Conservation (phyloP, 441 rosid species). For the Raphanus hybrid region DNA sequence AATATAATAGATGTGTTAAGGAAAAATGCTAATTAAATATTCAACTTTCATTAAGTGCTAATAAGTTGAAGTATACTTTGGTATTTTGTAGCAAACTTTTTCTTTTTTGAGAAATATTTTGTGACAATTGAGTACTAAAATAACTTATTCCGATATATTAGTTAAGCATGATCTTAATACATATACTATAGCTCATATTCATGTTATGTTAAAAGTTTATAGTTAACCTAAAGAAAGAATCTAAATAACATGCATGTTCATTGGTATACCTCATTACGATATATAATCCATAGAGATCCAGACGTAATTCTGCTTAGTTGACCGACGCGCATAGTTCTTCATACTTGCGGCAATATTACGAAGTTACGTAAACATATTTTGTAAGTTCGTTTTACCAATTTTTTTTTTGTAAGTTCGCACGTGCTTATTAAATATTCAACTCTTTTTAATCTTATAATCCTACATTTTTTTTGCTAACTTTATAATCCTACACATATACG, state of each 20-base stretch:
- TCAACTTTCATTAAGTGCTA: background rate
- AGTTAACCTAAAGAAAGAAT: constrained; percentile 33
- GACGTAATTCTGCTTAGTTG: constrained; percentile 22
- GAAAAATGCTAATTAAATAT: background rate
- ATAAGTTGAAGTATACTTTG: background rate
- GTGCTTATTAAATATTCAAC: constrained; percentile 18
- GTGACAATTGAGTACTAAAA: background rate
- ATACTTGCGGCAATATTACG: background rate
- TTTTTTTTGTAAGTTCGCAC: background rate
- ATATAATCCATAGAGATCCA: constrained; percentile 23
- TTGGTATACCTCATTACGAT: constrained; percentile 28
- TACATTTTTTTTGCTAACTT: too few relatives aligned
- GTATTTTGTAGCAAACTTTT: background rate
- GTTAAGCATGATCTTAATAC: background rate
- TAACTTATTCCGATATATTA: background rate
- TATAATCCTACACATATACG: background rate
- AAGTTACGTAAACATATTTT: background rate
- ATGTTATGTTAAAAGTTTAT: background rate
- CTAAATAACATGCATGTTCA: constrained; percentile 27
- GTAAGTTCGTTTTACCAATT: background rate
- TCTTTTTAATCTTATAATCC: background rate
- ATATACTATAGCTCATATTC: constrained; percentile 19
- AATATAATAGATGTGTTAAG: background rate
- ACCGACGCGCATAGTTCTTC: constrained; percentile 17
- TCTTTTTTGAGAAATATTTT: background rate